phyloP scores from a whole-genome alignment of 495 filamentous ascomycete genomes.

The Penicillium longicatenatum region DNA sequence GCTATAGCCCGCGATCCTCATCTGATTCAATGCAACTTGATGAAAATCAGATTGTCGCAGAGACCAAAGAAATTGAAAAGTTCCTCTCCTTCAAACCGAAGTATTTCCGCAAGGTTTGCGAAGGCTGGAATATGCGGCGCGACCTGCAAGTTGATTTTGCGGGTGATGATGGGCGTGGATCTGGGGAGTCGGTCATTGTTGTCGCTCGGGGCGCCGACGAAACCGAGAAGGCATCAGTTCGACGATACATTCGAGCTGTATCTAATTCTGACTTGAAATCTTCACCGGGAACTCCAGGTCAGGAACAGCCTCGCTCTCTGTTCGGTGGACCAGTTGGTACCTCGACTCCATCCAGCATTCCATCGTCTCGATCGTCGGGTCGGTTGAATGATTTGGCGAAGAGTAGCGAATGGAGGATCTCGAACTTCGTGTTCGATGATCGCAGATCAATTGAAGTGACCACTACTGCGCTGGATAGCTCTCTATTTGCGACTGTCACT shows the following conservation, averaged over 20 bases:
- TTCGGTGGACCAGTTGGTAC: conserved; percentile 36
- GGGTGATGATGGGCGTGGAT: conserved; percentile 68
- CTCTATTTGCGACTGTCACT: conserved; percentile 67
- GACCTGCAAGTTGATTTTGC: conserved; percentile 88
- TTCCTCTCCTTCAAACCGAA: conserved; percentile 74
- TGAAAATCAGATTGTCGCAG: conserved; percentile 66
- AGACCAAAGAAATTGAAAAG: conserved; percentile 78
- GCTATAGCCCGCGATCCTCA: conserved; percentile 68
- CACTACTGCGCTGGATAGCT: conserved; percentile 72
- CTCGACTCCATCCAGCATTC: conserved; percentile 16
- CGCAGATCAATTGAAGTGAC: conserved; percentile 62
- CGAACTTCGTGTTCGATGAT: conserved; percentile 57
- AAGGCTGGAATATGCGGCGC: conserved; percentile 91
- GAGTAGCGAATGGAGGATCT: conserved; percentile 59
- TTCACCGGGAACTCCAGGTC: conserved; percentile 8
- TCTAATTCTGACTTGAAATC: conserved; percentile 15
- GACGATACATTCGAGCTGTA: conserved; percentile 46
- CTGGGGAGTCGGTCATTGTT: conserved; percentile 75
- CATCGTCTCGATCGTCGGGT: conserved; percentile 36
- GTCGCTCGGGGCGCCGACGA: conserved; percentile 70
- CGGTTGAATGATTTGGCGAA: conserved; percentile 18
- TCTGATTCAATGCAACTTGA: conserved; percentile 72
- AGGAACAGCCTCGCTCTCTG: conserved; percentile 26
- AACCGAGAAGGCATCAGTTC: conserved; percentile 48
- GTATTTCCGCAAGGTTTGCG: conserved; percentile 75